Evolutionary conservation across 768 basidiomycete species (phyloP), one percentile per base, ranked within the genome.

Genomic region (Lyophyllum shimeji): DNA sequence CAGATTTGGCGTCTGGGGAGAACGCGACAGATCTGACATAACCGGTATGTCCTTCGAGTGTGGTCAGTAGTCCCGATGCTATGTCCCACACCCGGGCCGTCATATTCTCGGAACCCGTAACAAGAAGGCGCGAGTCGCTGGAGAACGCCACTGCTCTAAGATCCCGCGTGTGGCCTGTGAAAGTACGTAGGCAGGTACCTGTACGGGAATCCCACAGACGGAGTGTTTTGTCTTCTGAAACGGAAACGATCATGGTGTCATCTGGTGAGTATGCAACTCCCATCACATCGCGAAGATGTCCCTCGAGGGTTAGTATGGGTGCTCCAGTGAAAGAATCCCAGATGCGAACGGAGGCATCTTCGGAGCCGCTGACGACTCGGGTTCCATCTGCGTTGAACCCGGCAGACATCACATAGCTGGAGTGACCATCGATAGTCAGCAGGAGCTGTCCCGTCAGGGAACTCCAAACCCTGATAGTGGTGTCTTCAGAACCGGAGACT

Each of bases 11-110:
- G 34, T 60, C 55, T 0, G 54, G 55, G 23, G 51, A 60, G 34
- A 60, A 60, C 27, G 45, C 39, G 25, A 53, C 59, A 20, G 45
- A 48, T 7, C 50, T 33, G 18, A 60, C 55, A 52, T 49, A 53
- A 18, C 42, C 51, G 3, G 46, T 47, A 45, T 60, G 59, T 20
- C 58, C 54, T 23, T 34, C 15, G 17, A 56, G 24, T 8, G 49
- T 49, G 12, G 15, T 20, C 12, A 33, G 18, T 15, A 52, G 39
- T 12, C 46, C 33, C 21, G 31, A 29, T 43, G 15, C 37, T 2
- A 20, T n/a, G 23, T 57, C 46, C 56, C 56, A 57, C 12, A 57
- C 4, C n/a, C 46, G 51, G 7, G 42, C 52, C 20, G 51, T 53
- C 23, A 48, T 31, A 18, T 57, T 51, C 20, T 53, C 51, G 18